Conservation (phyloP, 495 filamentous ascomycete genomes). For the Aspergillus asperescens region DNA sequence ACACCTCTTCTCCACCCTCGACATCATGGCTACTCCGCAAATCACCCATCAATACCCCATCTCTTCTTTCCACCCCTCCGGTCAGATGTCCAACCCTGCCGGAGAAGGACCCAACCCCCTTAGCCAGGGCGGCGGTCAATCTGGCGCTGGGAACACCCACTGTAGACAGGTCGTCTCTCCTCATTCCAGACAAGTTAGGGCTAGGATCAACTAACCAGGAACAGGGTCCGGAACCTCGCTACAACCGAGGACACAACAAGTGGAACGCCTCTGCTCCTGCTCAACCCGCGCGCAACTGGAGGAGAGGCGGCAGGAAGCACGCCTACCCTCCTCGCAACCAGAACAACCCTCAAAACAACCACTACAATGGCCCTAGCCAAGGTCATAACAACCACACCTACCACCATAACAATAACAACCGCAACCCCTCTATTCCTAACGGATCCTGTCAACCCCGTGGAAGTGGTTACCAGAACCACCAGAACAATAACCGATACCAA, state of each 20-base stretch:
- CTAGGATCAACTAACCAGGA: neutral
- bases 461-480: neutral
- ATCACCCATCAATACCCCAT: too few relatives aligned
- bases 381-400: neutral
- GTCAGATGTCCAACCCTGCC: neutral
- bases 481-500: too few relatives aligned
- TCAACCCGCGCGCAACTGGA: neutral
- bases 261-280: neutral
- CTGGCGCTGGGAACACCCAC: neutral
- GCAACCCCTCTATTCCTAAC: neutral
- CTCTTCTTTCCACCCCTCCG: neutral
- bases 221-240: neutral
- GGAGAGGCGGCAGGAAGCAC: neutral
- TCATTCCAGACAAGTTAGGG: neutral
- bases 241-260: neutral
- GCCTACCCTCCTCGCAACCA: neutral
- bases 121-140: neutral
- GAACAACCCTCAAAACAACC: neutral
- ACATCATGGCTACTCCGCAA: neutral
- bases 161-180: neutral
- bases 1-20: neutral
- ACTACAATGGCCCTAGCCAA: neutral
- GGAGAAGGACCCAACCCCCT: neutral
- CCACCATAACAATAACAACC: neutral
- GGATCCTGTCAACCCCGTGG: neutral